Percentiles rank a stretch among this genome's conserved stretches.
Conservation (phyloP, 345 rosid genomes). For the Raphanus raphanistrum region DNA sequence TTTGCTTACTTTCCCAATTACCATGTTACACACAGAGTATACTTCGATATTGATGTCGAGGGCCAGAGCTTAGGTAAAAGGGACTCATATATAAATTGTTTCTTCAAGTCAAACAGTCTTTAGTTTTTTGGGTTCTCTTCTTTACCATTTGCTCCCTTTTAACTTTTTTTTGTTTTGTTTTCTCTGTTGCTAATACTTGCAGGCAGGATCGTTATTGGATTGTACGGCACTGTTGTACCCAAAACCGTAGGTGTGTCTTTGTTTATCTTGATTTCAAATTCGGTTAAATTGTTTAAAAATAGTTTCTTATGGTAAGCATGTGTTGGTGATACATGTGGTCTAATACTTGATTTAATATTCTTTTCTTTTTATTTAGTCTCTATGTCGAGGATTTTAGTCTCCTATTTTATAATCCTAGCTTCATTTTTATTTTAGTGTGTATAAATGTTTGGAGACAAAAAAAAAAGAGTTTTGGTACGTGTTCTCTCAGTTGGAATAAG, state of each 20-base stretch:
- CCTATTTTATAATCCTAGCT: too few relatives aligned
- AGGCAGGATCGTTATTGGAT: constrained; percentile 95
- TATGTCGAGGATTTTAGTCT: too few relatives aligned
- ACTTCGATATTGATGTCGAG: neutral
- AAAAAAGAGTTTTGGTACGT: too few relatives aligned
- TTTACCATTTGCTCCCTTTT: too few relatives aligned
- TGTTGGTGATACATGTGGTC: too few relatives aligned
- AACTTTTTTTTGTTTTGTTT: neutral
- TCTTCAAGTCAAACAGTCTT: too few relatives aligned
- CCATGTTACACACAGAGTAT: neutral
- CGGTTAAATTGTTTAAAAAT: neutral
- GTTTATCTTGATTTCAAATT: constrained; percentile 1
- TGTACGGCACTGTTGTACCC: constrained; percentile 85
- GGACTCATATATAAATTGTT: neutral
- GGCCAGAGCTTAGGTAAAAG: neutral
- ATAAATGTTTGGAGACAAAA: too few relatives aligned
- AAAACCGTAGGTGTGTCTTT: constrained; percentile 82
- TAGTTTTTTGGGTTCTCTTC: too few relatives aligned
- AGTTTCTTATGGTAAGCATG: neutral
- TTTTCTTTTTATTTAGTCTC: too few relatives aligned
- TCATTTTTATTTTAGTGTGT: too few relatives aligned
- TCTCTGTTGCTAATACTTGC: constrained; percentile 30
- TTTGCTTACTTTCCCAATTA: neutral
- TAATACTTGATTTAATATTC: too few relatives aligned
- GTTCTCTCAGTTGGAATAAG: too few relatives aligned